phyloP scores from a whole-genome alignment of 129 eudicot genomes.

The Flaveria ramosissima region DNA sequence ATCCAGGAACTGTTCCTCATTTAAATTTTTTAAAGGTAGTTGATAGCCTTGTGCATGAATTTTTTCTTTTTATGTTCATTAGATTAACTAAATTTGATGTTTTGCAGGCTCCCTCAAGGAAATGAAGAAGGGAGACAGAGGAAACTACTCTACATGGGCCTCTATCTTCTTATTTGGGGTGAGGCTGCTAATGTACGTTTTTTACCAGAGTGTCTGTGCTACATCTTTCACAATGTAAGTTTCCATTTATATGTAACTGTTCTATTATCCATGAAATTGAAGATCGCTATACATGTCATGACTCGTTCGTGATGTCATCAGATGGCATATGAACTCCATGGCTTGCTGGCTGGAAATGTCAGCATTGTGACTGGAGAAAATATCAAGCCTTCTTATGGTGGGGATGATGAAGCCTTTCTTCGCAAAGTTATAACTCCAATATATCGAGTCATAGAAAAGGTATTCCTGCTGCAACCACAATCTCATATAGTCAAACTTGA shows the following conservation, averaged over 20 bases:
- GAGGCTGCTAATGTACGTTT: conserved; percentile 98
- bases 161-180: conserved; percentile 99
- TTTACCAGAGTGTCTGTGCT: conserved; percentile 97
- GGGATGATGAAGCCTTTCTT: conserved; percentile 95
- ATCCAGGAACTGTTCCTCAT: conserved; percentile 17
- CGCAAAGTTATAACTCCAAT: conserved; percentile 91
- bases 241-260: conserved; percentile 22
- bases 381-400: conserved; percentile 98
- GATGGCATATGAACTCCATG: conserved; percentile 99
- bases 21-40: conserved; percentile 21
- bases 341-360: conserved; percentile 97
- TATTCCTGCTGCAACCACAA: conserved; percentile 40
- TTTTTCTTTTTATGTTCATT: conserved; percentile 17
- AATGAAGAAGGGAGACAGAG: conserved; percentile 81
- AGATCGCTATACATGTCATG: conserved; percentile 16
- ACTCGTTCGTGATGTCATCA: conserved; percentile 35
- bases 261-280: conserved; percentile 8
- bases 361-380: conserved; percentile 99
- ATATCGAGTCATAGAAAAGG: conserved; percentile 88
- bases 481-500: conserved; percentile 2
- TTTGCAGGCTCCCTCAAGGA: conserved; percentile 79
- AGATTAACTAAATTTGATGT: conserved; percentile 13
- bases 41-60: conserved; percentile 15
- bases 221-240: conserved; percentile 95
- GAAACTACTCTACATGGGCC: conserved; percentile 90